Evolutionary conservation across 176 grass and related monocot species (phyloP), one percentile per base, ranked within the genome.

Genomic region (Tillandsia fasciculata): DNA sequence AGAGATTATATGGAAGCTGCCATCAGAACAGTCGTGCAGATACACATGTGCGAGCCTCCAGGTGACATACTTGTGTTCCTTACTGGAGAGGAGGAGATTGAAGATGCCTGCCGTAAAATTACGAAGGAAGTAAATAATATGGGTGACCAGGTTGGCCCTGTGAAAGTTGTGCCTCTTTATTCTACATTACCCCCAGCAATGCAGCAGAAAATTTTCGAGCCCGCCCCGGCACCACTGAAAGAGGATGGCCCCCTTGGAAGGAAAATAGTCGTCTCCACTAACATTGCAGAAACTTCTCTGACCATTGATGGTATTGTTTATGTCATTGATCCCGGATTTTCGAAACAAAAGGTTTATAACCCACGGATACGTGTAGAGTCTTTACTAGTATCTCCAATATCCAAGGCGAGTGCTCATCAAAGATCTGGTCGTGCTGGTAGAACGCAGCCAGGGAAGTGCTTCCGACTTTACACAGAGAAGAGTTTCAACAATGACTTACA

Each of bases 1-100:
- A 93, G 87, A 64, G 95, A 93, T 81, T 99, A 99, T 74, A 72
- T 99, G 13, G 95, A 99, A 81, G 90, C 85, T 11, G 75, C 75
- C 8, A 64, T 77, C 5, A 48, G 20, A 8, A 88, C 88, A 13
- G 76, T 88, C 26, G 71, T 91, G 61, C 75, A 85, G 79, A 74
- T 91, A 63, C 78, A 88, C 73, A 72, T 82, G 51, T 76, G 11
- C 12, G 51, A 91, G 76, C 58, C 75, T 10, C 65, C 63, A n/a
- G 78, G 84, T 5, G 80, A 84, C 72, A 91, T 91, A 28, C 81
- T 87, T 59, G 51, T 88, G 58, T 92, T 92, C 50, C 82, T 92
- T 51, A 92, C 85, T 3, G 85, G 85, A 10, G 79, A 88, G 53
- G 82, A 92, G 66, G 89, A 92, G 83, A 92, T 92, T 61, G 89